phyloP scores from a whole-genome alignment of 306 rosid species.

The Bauhinia variegata region DNA sequence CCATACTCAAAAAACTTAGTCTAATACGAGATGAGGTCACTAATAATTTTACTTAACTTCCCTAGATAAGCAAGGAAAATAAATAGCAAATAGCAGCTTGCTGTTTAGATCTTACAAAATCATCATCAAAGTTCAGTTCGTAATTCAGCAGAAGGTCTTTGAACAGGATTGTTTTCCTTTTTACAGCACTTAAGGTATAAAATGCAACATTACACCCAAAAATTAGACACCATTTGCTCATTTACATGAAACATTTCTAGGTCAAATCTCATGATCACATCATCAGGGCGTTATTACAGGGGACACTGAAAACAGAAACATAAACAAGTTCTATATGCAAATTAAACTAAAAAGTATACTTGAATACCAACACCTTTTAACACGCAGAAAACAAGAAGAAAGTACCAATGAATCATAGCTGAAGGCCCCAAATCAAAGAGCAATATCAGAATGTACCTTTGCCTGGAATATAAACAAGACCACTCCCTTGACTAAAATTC shows the following conservation, averaged over 20 bases:
- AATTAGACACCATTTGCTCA: background rate
- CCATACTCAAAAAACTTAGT: background rate
- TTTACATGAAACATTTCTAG: background rate
- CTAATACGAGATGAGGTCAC: background rate
- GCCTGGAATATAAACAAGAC: constrained; percentile 65
- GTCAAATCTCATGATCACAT: constrained; percentile 6
- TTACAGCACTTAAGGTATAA: background rate
- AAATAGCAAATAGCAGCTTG: background rate
- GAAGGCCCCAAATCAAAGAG: constrained; percentile 16
- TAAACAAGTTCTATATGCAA: constrained; percentile 1
- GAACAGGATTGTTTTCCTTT: background rate
- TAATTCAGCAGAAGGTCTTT: background rate
- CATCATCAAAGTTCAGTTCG: background rate
- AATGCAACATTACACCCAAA: no score
- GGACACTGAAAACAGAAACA: constrained; percentile 20
- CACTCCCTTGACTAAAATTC: constrained; percentile 69
- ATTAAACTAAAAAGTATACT: no score
- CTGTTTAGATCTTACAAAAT: constrained; percentile 7
- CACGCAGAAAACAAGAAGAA: background rate
- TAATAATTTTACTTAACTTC: background rate
- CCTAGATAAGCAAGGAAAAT: background rate
- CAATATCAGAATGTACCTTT: constrained; percentile 53
- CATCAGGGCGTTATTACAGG: background rate
- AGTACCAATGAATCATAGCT: constrained; percentile 8
- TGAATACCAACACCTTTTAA: background rate